A percentile compares a stretch with the other conserved stretches of the same genome.
phyloP scores from a whole-genome alignment of 2,329 filamentous ascomycete genomes.

The Paramyrothecium sp. region DNA sequence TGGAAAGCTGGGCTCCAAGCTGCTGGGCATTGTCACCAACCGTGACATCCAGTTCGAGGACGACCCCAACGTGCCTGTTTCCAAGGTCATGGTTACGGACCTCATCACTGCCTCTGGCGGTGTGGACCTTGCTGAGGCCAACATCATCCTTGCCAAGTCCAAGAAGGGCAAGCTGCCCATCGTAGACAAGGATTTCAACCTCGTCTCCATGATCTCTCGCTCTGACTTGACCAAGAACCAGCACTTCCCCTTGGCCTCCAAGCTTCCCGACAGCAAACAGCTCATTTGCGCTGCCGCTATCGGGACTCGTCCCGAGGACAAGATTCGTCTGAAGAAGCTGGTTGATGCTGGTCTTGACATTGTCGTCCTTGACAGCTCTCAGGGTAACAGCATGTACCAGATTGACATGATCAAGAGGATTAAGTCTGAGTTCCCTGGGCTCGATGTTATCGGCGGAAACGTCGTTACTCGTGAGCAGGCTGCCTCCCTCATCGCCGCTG shows the following conservation, averaged over 20 bases:
- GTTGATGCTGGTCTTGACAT: slow-evolving; percentile 95
- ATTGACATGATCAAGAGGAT: slow-evolving; percentile 97
- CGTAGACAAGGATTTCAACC: slow-evolving; percentile 77
- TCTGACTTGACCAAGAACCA: slow-evolving; percentile 99
- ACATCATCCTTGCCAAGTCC: slow-evolving; percentile 87
- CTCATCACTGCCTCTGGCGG: slow-evolving; percentile 84
- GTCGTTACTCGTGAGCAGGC: slow-evolving; percentile 98
- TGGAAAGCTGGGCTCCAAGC: slow-evolving; percentile 90
- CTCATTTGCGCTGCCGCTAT: slow-evolving; percentile 93
- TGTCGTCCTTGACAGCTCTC: slow-evolving; percentile 91
- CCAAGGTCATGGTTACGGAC: slow-evolving; percentile 92
- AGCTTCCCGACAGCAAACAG: slow-evolving; percentile 96
- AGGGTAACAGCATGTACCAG: slow-evolving; percentile 98
- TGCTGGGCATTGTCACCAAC: slow-evolving; percentile 96
- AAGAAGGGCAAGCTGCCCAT: slow-evolving; percentile 99
- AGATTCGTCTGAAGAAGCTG: slow-evolving; percentile 78
- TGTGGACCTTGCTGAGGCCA: slow-evolving; percentile 83
- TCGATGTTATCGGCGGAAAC: slow-evolving; percentile 98
- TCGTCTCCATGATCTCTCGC: slow-evolving; percentile 88
- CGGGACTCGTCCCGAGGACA: slow-evolving; percentile 92
- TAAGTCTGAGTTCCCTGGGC: slow-evolving; percentile 78
- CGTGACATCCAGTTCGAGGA: slow-evolving; percentile 97
- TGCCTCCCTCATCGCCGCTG: slow-evolving; percentile 85
- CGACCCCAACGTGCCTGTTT: slow-evolving; percentile 68
- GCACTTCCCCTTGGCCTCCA: slow-evolving; percentile 93